Evolutionary conservation across 306 rosid genomes (phyloP).

Genomic region (Castanea mollissima): DNA sequence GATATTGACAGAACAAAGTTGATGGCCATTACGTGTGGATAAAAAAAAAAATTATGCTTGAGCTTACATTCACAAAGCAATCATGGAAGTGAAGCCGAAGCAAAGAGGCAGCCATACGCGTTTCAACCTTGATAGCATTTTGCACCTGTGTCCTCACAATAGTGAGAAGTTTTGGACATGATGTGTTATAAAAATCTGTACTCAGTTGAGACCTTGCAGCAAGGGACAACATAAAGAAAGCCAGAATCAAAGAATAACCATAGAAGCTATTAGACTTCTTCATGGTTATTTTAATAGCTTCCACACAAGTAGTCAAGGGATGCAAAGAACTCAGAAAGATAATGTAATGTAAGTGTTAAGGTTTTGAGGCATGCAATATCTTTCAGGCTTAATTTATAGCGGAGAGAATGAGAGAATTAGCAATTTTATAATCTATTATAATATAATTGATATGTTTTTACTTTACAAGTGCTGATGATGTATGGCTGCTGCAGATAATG

Average conservation of each 20-base stretch:
- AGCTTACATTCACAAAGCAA: slow-evolving; percentile 85
- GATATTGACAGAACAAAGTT: too few species aligned
- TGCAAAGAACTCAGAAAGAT: neutral
- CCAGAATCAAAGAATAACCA: slow-evolving; percentile 27
- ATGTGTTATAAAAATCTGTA: slow-evolving; percentile 54
- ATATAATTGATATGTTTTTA: neutral
- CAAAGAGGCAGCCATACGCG: slow-evolving; percentile 87
- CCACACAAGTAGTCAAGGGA: neutral
- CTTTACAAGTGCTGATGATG: neutral
- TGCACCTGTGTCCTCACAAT: slow-evolving; percentile 60
- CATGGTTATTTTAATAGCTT: slow-evolving; percentile 19
- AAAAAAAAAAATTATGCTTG: neutral
- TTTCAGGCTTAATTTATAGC: neutral
- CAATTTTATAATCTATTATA: neutral
- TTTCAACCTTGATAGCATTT: slow-evolving; percentile 60
- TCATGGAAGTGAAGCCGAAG: slow-evolving; percentile 94
- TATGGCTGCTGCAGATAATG: neutral
- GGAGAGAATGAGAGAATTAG: neutral
- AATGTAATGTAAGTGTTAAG: neutral
- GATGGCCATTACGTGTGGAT: neutral
- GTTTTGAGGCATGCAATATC: neutral
- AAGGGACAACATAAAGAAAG: slow-evolving; percentile 36
- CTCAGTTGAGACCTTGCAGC: slow-evolving; percentile 51
- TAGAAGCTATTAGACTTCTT: slow-evolving; percentile 18
- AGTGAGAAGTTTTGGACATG: slow-evolving; percentile 59